phyloP scores from a whole-genome alignment of 768 basidiomycete species.

The Candolleomyces efflorescens region DNA sequence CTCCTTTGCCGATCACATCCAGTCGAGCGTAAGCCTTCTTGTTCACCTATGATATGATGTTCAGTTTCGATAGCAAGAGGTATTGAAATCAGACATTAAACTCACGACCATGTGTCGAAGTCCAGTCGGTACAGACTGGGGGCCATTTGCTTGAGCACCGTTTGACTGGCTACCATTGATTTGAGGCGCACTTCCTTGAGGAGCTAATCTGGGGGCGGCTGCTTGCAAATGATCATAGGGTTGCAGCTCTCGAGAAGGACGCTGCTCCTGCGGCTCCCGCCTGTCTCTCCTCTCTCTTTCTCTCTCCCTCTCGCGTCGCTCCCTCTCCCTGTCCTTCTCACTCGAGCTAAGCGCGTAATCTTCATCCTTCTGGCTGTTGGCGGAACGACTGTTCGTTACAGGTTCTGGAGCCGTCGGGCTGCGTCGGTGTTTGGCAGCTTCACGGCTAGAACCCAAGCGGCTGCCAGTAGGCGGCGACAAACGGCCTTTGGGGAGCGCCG shows the following conservation, averaged over 20 bases:
- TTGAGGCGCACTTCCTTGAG: constrained; percentile 24
- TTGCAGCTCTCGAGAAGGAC: constrained; percentile 24
- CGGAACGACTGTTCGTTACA: constrained; percentile 31
- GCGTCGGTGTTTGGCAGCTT: constrained; percentile 48
- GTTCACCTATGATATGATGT: constrained; percentile 52
- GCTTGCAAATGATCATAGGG: constrained; percentile 30
- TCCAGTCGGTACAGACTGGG: too few relatives aligned
- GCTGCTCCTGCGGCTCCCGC: constrained; percentile 21
- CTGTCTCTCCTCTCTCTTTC: constrained; percentile 23
- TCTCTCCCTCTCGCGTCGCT: constrained; percentile 21
- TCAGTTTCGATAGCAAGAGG: background rate
- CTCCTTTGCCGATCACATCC: constrained; percentile 89
- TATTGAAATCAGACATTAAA: too few relatives aligned
- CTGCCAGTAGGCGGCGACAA: constrained; percentile 27
- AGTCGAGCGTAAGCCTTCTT: constrained; percentile 80
- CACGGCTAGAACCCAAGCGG: constrained; percentile 17
- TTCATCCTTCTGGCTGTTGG: constrained; percentile 29
- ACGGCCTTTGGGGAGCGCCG: constrained; percentile 19
- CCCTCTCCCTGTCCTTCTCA: constrained; percentile 32
- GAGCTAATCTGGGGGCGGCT: constrained; percentile 17
- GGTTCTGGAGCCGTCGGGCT: constrained; percentile 70
- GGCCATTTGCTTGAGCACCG: too few relatives aligned
- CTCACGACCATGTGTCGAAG: too few relatives aligned
- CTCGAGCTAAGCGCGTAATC: constrained; percentile 36
- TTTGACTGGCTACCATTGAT: constrained; percentile 21